These are phyloP conservation scores for Neonectria punicea DNA, from an alignment of 2,329 filamentous ascomycete species.

Conservation along the genomic window DNA sequence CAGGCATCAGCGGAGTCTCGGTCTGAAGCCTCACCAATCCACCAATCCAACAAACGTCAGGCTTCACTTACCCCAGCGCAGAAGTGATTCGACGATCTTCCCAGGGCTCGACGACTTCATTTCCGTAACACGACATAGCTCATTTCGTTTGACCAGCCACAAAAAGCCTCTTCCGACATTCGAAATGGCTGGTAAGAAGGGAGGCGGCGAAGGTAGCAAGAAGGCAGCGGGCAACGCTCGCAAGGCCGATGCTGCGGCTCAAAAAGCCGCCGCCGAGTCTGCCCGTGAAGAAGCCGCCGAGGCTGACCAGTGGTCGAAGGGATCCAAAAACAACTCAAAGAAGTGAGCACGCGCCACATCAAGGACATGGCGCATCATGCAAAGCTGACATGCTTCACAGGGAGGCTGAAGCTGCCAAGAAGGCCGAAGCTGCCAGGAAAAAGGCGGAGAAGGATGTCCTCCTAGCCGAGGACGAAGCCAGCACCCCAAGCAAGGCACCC, in stretches of 20 bases:
- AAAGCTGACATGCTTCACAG: conserved; percentile 38
- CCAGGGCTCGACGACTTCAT: conserved; percentile 9
- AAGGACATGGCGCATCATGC: background rate
- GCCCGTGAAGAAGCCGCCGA: conserved; percentile 74
- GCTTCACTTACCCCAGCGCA: conserved; percentile 15
- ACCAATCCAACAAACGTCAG: conserved; percentile 17
- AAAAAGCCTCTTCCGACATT: conserved; percentile 18
- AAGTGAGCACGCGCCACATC: conserved; percentile 69
- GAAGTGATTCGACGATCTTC: conserved; percentile 17
- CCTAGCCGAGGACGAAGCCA: conserved; percentile 83
- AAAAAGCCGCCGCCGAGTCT: conserved; percentile 79
- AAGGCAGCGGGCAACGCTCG: conserved; percentile 90
- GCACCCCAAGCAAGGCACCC: conserved; percentile 65
- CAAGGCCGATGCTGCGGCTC: conserved; percentile 88
- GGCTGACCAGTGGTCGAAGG: conserved; percentile 83
- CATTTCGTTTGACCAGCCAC: conserved; percentile 25
- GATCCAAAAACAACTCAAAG: conserved; percentile 85
- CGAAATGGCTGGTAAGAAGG: conserved; percentile 78
- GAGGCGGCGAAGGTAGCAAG: conserved; percentile 80
- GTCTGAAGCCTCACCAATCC: conserved; percentile 10
- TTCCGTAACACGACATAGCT: conserved; percentile 21
- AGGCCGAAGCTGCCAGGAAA: conserved; percentile 87
- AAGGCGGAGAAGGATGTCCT: conserved; percentile 92
- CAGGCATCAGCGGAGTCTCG: conserved; percentile 21
- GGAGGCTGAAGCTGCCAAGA: conserved; percentile 66